Evolutionary conservation across 768 basidiomycete genomes (phyloP).

Genomic region (Lyophyllum semitale): DNA sequence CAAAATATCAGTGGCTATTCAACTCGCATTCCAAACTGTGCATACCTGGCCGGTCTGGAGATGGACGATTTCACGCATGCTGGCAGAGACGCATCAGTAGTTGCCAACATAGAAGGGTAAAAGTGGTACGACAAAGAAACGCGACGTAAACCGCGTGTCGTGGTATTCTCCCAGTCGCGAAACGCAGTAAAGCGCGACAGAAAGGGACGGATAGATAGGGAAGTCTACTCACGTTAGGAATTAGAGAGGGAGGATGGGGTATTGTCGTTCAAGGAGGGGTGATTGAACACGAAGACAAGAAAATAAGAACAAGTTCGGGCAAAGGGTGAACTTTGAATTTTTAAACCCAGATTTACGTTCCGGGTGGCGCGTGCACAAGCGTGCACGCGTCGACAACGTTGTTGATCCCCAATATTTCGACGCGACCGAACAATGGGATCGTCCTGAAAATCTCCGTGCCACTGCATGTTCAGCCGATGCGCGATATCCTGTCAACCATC

Average conservation of each 20-base stretch:
- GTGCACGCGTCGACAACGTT: constrained; percentile 10
- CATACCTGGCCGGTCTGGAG: constrained; percentile 97
- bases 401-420: constrained; percentile 5
- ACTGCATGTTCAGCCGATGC: background rate
- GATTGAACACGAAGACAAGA: constrained; percentile 48
- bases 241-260: constrained; percentile 36
- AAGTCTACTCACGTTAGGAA: constrained; percentile 41
- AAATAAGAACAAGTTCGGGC: constrained; percentile 40
- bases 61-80: constrained; percentile 99
- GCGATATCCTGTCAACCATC: too few relatives aligned
- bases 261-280: constrained; percentile 44
- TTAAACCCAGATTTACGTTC: constrained; percentile 47
- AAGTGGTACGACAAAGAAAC: constrained; percentile 52
- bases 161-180: constrained; percentile 17
- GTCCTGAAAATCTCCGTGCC: background rate
- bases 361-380: constrained; percentile 28
- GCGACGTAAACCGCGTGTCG: constrained; percentile 35
- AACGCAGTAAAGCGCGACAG: constrained; percentile 11
- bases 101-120: constrained; percentile 20
- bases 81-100: constrained; percentile 41
- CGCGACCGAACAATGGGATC: background rate
- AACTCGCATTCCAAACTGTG: constrained; percentile 9
- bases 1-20: constrained; percentile 24
- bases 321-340: constrained; percentile 42
- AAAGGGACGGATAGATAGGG: background rate